Evolutionary conservation across 805 yeast genomes (phyloP).

Genomic region (Candida silvicultrix): DNA sequence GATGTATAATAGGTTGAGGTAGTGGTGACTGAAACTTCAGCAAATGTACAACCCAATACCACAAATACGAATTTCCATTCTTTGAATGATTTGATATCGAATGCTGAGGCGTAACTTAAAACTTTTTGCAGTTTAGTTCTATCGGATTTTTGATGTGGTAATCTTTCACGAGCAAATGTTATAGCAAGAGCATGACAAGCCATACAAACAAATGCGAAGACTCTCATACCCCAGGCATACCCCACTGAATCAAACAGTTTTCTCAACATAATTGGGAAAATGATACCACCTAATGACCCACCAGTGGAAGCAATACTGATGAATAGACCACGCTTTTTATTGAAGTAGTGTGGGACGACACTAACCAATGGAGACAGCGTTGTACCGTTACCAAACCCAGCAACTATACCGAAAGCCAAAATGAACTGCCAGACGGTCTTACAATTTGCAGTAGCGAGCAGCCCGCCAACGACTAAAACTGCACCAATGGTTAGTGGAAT

Average conservation of each 20-base stretch:
- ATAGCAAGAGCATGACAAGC: neutral
- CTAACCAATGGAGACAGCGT: slow-evolving; percentile 50
- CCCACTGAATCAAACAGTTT: slow-evolving; percentile 37
- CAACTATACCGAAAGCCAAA: slow-evolving; percentile 41
- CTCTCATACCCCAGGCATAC: slow-evolving; percentile 46
- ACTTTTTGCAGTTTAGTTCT: slow-evolving; percentile 21
- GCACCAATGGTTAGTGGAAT: slow-evolving; percentile 35
- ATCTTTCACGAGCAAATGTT: slow-evolving; percentile 35
- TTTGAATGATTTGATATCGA: slow-evolving; percentile 31
- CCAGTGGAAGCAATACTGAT: slow-evolving; percentile 37
- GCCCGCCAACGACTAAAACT: slow-evolving; percentile 34
- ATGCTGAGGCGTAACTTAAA: slow-evolving; percentile 20
- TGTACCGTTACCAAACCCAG: slow-evolving; percentile 50
- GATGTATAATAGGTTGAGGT: slow-evolving; percentile 45
- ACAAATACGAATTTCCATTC: slow-evolving; percentile 39
- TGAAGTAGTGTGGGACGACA: slow-evolving; percentile 55
- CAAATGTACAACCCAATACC: slow-evolving; percentile 36
- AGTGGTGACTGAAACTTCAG: slow-evolving; percentile 39
- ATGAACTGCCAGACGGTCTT: slow-evolving; percentile 48
- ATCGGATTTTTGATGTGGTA: slow-evolving; percentile 23
- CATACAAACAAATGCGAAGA: slow-evolving; percentile 32
- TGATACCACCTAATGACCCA: slow-evolving; percentile 42
- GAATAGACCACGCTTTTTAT: slow-evolving; percentile 45
- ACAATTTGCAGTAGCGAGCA: slow-evolving; percentile 44
- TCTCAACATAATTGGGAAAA: slow-evolving; percentile 43